Conservation (phyloP, 129 eudicot genomes). For the Sambucus nigra region DNA sequence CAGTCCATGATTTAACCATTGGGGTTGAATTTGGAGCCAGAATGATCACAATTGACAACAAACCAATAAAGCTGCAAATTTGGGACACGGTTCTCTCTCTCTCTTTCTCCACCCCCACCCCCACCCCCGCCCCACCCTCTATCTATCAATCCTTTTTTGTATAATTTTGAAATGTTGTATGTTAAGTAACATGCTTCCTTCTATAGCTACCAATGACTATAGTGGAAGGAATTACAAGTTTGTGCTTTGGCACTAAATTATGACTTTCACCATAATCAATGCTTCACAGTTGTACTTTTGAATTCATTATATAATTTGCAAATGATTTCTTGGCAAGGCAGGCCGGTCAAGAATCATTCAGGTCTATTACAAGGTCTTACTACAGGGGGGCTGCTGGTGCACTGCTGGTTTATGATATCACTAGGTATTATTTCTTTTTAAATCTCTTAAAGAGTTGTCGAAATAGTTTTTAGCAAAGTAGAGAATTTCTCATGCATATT, state of each 20-base stretch:
- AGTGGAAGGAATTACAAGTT: background rate
- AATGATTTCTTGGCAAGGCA: constrained; percentile 14
- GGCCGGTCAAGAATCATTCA: constrained; percentile 98
- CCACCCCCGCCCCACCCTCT: background rate
- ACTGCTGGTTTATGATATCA: constrained; percentile 91
- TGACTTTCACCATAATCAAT: too few species aligned
- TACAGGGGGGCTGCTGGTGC: constrained; percentile 99
- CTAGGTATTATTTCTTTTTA: constrained; percentile 27
- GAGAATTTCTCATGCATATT: background rate
- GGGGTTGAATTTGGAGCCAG: constrained; percentile 98
- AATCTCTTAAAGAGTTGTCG: background rate
- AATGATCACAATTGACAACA: constrained; percentile 86
- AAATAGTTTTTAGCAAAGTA: background rate
- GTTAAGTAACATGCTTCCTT: background rate
- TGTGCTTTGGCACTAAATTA: background rate
- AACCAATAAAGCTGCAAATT: constrained; percentile 81
- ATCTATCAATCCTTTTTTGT: background rate
- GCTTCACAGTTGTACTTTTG: too few species aligned
- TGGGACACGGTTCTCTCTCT: constrained; percentile 54
- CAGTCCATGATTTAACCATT: constrained; percentile 87
- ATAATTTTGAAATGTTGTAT: background rate
- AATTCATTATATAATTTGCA: background rate
- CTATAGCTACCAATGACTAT: background rate
- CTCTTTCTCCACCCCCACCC: background rate
- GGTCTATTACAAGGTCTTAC: constrained; percentile 93